Base-by-base conservation (phyloP, 495 filamentous ascomycete species). In the Podospora pseudoanserina region DNA sequence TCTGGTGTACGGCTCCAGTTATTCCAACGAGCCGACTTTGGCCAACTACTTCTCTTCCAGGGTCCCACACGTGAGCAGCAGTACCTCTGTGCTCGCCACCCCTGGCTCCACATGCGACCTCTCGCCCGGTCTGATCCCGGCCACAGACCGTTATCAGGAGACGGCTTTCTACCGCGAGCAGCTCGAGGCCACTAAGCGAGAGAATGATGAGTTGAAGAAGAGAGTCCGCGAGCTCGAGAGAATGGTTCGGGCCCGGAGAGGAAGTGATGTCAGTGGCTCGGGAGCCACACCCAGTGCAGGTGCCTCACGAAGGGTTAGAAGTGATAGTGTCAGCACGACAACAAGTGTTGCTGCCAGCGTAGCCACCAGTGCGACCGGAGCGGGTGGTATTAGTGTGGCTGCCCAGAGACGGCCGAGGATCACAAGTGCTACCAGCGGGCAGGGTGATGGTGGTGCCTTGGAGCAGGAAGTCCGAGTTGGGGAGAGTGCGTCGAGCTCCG, bases 201-300 rank as follows among this genome's bases (percentile, higher is more conserved):
- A 97, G 79, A 97, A 97, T 73, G 93, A 96, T 65, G 75, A 81
- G 53, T 81, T 97, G 58, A 89, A 89, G 71, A 81, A 84, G 62
- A 85, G 91, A 23, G 86, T 97, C 26, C 84, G 88, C 61, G 92
- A 94, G 68, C 78, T 96, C 34, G 93, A 96, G 72, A 74, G 82
- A 13, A 74, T 76, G 65, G 71, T 86, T 55, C 79, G 80, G 5
- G 80, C 81, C 6, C 78, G 81, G 19, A 74, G 82, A 66, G 79
- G 77, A 32, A 82, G 82, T 65, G 82, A 83, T 68, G 74, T 76
- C 1, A 80, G 79, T 32, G 30, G 26, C 5, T 56, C 49, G n/a
- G 61, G 28, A 15, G 32, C 28, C 63, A 69, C 73, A 4, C 65
- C 70, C 23, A 67, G 77, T 58, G 66, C 69, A 27, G 54, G 58